A percentile compares a stretch with the other conserved stretches of the same genome.
Conservation (phyloP, 139 green algal genomes). For the Chlorella sorokiniana region DNA sequence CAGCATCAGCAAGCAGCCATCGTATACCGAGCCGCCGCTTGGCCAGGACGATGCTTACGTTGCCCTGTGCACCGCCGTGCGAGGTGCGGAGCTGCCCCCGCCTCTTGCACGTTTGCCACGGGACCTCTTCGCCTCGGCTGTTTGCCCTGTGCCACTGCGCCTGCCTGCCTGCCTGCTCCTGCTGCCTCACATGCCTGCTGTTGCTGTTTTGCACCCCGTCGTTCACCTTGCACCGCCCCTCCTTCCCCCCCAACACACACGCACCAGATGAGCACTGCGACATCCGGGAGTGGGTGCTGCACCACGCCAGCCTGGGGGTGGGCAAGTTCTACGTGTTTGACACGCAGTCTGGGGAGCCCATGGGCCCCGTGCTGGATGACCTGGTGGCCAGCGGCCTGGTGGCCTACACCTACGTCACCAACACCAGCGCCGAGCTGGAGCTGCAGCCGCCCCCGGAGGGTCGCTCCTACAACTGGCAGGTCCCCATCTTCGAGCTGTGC, state of each 20-base stretch:
- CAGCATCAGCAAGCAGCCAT: background rate
- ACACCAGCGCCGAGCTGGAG: background rate
- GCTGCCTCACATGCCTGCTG: no score
- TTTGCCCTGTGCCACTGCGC: no score
- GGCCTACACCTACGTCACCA: slow-evolving; percentile 11
- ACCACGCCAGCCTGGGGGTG: slow-evolving; percentile 11
- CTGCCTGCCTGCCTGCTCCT: no score
- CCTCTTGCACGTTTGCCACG: background rate
- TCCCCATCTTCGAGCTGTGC: slow-evolving; percentile 15
- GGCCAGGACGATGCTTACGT: background rate
- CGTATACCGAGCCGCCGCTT: background rate
- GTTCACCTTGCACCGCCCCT: background rate
- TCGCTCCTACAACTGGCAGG: slow-evolving; percentile 25
- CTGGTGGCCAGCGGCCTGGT: slow-evolving; percentile 22
- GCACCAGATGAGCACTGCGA: slow-evolving; percentile 29
- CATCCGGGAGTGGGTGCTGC: slow-evolving; percentile 33
- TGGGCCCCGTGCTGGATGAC: slow-evolving; percentile 21
- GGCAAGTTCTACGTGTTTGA: slow-evolving; percentile 35
- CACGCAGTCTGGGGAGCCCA: background rate
- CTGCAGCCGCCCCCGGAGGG: background rate
- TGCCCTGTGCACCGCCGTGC: background rate
- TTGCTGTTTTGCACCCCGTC: background rate
- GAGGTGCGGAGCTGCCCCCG: background rate
- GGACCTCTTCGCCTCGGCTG: no score
- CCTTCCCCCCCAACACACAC: no score